Percentiles rank a stretch among this genome's conserved stretches.
These are phyloP conservation scores for Penicillium sp. DNA, from an alignment of 2,329 filamentous ascomycete genomes.

Conservation along the genomic window DNA sequence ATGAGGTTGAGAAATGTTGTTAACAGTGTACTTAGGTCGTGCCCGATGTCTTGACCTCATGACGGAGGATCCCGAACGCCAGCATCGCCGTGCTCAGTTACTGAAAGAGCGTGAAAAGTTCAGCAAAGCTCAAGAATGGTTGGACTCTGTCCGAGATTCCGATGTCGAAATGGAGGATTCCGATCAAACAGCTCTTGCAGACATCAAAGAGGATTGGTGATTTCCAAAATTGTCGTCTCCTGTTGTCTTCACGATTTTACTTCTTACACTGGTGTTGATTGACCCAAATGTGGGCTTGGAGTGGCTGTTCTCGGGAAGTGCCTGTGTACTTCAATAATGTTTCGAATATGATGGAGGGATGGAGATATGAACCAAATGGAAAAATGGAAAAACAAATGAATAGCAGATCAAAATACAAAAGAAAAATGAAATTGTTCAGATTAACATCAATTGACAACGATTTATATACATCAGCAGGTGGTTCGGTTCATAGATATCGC, in stretches of 20 bases:
- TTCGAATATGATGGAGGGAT: neutral
- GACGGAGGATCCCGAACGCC: slow-evolving; percentile 39
- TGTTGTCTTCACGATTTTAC: no score
- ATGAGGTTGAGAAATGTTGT: neutral
- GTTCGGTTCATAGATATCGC: no score
- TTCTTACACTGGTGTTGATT: neutral
- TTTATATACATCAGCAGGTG: neutral
- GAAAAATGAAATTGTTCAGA: neutral
- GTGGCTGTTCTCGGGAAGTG: no score
- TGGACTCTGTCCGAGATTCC: slow-evolving; percentile 16
- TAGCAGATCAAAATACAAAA: neutral
- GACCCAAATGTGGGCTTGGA: neutral
- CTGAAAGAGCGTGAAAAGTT: slow-evolving; percentile 37
- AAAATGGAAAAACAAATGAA: neutral
- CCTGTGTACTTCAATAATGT: neutral
- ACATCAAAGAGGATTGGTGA: neutral
- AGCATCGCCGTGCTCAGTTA: slow-evolving; percentile 32
- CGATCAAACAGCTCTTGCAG: neutral
- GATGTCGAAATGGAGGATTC: slow-evolving; percentile 1
- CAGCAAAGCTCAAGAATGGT: slow-evolving; percentile 35
- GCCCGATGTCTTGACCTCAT: slow-evolving; percentile 40
- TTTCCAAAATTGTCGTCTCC: neutral
- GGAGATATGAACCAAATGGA: neutral
- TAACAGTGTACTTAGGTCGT: slow-evolving; percentile 25
- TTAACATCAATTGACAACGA: neutral